Base-by-base conservation (phyloP, 2,329 filamentous ascomycete genomes). In the Simplicillium aogashimaense region DNA sequence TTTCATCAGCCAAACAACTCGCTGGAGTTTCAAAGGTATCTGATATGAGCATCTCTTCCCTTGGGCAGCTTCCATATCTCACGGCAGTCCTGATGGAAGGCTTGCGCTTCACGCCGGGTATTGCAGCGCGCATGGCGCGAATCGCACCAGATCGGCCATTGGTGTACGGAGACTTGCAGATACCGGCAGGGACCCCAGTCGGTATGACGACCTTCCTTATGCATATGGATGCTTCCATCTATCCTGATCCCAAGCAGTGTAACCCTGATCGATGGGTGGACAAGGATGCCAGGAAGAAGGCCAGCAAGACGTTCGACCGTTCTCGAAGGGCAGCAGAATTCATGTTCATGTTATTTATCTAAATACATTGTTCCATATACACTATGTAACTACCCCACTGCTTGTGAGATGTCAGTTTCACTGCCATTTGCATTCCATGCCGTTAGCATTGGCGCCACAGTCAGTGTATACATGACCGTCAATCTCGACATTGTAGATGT, bases 71-170 rank as follows among this genome's bases (percentile, higher is more conserved):
- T 3, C 53, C 56, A 1, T 63, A 57, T 37, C 53, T 70, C 7
- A 52, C 54, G 3, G 61, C 60, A 2, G 50, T 57, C 14, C 50
- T 64, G 10, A 48, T 47, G 18, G 62, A 65, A 43, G 47, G 55
- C 1, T 43, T 67, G 12, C 58, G 66, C 6, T 40, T 68, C 3
- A 58, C 60, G 12, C 64, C 60, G 14, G 63, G 58, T 1, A 53
- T 63, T 2, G 43, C 48, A 37, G 51, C 13, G 48, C 43, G 43
- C 44, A 53, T 44, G 45, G 52, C 20, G 40, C 58, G 41, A 45
- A 53, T 41, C 47, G 53, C 37, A 14, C 51, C 52, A 13, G 48
- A 54, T 32, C 48, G 42, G 2, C 41, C 45, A 12, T 25, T 58
- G 10, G 37, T 46, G 9, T 58, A 54, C 44, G 46, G 50, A 8